Base-by-base conservation (phyloP, 176 grass and related monocot species). In the Eremochloa ophiuroides region DNA sequence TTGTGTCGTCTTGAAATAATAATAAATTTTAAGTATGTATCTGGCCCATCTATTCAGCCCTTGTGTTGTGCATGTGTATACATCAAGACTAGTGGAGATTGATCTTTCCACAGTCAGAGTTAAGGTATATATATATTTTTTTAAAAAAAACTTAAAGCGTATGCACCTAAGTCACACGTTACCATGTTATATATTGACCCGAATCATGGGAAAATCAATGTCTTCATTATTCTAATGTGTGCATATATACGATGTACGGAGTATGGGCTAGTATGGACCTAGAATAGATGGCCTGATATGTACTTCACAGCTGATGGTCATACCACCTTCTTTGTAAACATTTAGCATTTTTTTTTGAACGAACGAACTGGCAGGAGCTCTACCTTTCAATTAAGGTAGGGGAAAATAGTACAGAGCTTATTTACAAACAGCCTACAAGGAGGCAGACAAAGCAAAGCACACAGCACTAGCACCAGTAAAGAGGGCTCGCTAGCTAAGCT, bases 261-360 rank as follows among this genome's bases (percentile, higher is more conserved):
- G 8, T 68, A 40, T 68, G 20, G 22, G 20, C 34, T 7, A 34
- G 18, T 35, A 38, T 38, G 9, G 64, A 1, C 31, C 66, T 40
- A 69, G 66, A 69, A 42, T 42, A 42, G 37, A 27, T 42, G n/a
- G n/a, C 67, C 39, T 70, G 39, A 70, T 69, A 69, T 26, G 25
- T 69, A 42, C 13, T 38, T 70, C 22, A 43, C 14, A 13, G 25
- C 14, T 51, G 7, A 67, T 58, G 62, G 17, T n/a, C 82, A 59
- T 77, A 26, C 47, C 31, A 66, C 31, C 31, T 29, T 74, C 41
- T 65, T 83, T n/a, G n/a, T n/a, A n/a, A n/a, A n/a, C n/a, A n/a
- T n/a, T n/a, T n/a, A n/a, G n/a, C n/a, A n/a, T n/a, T n/a, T n/a
- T n/a, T n/a, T n/a, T n/a, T n/a, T n/a, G n/a, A n/a, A n/a, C n/a